A percentile compares a stretch with the other conserved stretches of the same genome.
phyloP scores from a whole-genome alignment of 306 rosid species.

The Sesbania bispinosa region DNA sequence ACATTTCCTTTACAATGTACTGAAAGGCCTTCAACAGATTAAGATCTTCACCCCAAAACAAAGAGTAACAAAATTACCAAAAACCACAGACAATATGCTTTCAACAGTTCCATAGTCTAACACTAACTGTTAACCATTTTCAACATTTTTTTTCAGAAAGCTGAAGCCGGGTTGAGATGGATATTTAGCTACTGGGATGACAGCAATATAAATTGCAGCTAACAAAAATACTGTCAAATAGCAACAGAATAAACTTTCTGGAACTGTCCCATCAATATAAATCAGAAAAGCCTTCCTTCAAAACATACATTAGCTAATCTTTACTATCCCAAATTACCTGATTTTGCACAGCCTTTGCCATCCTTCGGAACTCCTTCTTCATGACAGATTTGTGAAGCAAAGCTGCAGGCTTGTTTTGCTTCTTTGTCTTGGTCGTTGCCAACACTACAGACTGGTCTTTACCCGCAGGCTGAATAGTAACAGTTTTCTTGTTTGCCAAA shows the following conservation, averaged over 20 bases:
- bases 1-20: not conserved
- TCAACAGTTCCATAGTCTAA: not conserved
- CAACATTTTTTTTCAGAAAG: not conserved
- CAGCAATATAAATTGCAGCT: not conserved
- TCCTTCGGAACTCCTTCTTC: slow-evolving; percentile 79
- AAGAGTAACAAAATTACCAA: not conserved
- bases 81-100: not conserved
- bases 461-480: slow-evolving; percentile 67
- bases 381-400: slow-evolving; percentile 76
- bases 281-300: not conserved
- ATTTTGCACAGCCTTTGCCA: slow-evolving; percentile 71
- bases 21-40: not conserved
- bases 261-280: not conserved
- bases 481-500: slow-evolving; percentile 93
- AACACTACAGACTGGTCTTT: slow-evolving; percentile 73
- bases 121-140: not conserved
- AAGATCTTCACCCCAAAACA: not conserved
- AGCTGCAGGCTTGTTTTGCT: slow-evolving; percentile 78
- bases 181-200: not conserved
- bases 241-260: not conserved
- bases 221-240: not conserved
- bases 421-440: slow-evolving; percentile 87
- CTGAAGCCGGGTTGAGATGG: not conserved
- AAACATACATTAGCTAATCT: not conserved
- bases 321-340: slow-evolving; percentile 46